phyloP scores from a whole-genome alignment of 2,329 filamentous ascomycete genomes.

The Grosmannia serpens region DNA sequence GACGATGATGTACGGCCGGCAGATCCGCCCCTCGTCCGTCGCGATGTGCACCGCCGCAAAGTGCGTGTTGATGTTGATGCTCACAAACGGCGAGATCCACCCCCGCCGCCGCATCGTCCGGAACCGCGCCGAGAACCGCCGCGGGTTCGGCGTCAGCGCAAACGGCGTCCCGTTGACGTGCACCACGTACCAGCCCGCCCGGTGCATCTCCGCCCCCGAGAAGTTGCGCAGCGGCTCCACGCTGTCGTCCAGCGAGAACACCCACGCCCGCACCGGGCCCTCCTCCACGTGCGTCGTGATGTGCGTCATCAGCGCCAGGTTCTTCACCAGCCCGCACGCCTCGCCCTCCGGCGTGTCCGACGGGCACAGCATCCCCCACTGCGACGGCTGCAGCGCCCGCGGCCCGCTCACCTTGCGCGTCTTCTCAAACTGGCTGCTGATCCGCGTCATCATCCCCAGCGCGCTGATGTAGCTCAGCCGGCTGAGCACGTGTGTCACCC shows the following conservation, averaged over 20 bases:
- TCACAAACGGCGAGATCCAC: constrained; percentile 89
- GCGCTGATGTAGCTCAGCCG: constrained; percentile 93
- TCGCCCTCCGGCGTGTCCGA: constrained; percentile 98
- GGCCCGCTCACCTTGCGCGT: constrained; percentile 93
- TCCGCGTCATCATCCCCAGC: constrained; percentile 98
- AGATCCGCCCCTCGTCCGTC: constrained; percentile 93
- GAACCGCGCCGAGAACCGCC: constrained; percentile 75
- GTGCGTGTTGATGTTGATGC: constrained; percentile 90
- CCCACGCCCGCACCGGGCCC: constrained; percentile 73
- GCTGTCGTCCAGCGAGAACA: constrained; percentile 77
- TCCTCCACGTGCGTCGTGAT: constrained; percentile 97
- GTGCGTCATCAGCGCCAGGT: constrained; percentile 96
- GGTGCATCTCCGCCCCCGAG: constrained; percentile 74
- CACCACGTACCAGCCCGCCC: constrained; percentile 73
- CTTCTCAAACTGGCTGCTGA: constrained; percentile 98
- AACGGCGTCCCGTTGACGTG: constrained; percentile 94
- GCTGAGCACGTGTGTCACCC: constrained; percentile 92
- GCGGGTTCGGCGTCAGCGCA: constrained; percentile 75
- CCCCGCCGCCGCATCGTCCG: constrained; percentile 79
- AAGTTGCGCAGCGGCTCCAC: constrained; percentile 63
- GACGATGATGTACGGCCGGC: constrained; percentile 89
- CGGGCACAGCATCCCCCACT: constrained; percentile 96
- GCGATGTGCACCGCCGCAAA: constrained; percentile 88
- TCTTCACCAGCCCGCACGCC: constrained; percentile 95
- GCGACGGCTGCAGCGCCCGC: constrained; percentile 88